Percentiles rank a stretch among this genome's conserved stretches.
phyloP scores from a whole-genome alignment of 805 yeast species.

The Metschnikowia anglica region DNA sequence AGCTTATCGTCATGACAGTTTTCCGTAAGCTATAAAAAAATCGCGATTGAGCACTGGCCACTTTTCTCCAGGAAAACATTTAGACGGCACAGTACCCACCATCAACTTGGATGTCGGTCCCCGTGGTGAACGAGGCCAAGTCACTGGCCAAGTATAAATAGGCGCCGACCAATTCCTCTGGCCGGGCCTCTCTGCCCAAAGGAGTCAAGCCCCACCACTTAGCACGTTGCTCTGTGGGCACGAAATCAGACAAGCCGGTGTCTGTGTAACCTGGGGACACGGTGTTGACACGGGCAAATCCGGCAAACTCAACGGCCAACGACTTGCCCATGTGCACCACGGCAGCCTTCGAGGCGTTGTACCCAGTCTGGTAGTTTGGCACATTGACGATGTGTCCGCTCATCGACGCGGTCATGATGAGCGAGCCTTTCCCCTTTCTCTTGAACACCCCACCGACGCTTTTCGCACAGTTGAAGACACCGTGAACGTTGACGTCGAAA shows the following conservation, averaged over 20 bases:
- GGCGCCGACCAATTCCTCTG: slow-evolving; percentile 24
- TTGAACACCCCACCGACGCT: slow-evolving; percentile 70
- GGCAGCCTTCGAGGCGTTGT: slow-evolving; percentile 25
- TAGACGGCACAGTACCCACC: slow-evolving; percentile 25
- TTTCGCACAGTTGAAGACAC: slow-evolving; percentile 56
- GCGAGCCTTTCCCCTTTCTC: slow-evolving; percentile 71
- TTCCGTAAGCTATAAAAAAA: too few species aligned
- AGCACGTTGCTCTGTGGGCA: slow-evolving; percentile 23
- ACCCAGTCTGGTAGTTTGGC: slow-evolving; percentile 79
- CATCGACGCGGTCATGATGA: slow-evolving; percentile 86
- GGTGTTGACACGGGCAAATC: slow-evolving; percentile 23
- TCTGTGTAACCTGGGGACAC: slow-evolving; percentile 25
- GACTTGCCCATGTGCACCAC: slow-evolving; percentile 24
- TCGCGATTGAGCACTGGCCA: too few species aligned
- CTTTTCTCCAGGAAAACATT: background rate
- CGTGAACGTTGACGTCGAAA: slow-evolving; percentile 47
- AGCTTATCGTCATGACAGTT: too few species aligned
- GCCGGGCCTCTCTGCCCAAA: slow-evolving; percentile 24
- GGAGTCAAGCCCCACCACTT: slow-evolving; percentile 28
- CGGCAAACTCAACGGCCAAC: slow-evolving; percentile 26
- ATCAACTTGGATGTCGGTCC: slow-evolving; percentile 23
- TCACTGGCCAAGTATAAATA: slow-evolving; percentile 27
- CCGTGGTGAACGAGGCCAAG: slow-evolving; percentile 24
- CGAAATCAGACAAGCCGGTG: slow-evolving; percentile 23
- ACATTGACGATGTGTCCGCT: slow-evolving; percentile 83